phyloP scores from a whole-genome alignment of 352 stramenopile genomes.

The Pythium dissimile region DNA sequence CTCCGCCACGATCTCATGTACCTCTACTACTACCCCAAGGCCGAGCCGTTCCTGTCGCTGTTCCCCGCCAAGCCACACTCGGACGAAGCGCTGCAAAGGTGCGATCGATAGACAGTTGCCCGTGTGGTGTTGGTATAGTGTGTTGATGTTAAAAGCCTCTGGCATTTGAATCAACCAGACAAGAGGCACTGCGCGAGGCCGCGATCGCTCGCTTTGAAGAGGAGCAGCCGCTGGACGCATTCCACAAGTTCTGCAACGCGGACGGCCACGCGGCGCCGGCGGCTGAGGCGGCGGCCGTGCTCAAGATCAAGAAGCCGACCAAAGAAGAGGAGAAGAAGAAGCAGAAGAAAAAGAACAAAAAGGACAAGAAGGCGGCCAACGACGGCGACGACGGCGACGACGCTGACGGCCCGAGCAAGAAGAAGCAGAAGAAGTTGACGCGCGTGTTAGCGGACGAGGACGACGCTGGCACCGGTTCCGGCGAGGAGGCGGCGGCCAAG shows the following conservation, averaged over 20 bases:
- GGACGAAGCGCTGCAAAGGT: conserved; percentile 44
- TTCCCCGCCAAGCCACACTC: conserved; percentile 54
- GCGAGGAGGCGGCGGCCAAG: conserved; percentile 26
- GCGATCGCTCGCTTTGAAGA: conserved; percentile 51
- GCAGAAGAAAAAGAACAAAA: conserved; percentile 60
- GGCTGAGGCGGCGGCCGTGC: conserved; percentile 29
- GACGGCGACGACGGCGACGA: no score
- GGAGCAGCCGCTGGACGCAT: conserved; percentile 54
- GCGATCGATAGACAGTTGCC: no score
- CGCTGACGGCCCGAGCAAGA: conserved; percentile 30
- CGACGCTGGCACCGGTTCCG: conserved; percentile 27
- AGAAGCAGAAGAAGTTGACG: conserved; percentile 35
- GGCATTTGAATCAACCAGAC: conserved; percentile 14
- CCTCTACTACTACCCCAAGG: conserved; percentile 79
- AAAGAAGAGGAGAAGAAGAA: conserved; percentile 63
- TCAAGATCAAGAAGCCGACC: conserved; percentile 60
- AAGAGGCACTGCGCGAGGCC: conserved; percentile 38
- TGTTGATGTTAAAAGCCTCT: no score
- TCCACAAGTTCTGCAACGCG: conserved; percentile 75
- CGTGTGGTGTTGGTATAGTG: no score
- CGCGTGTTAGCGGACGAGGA: conserved; percentile 55
- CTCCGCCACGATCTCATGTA: conserved; percentile 73
- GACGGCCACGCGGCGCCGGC: conserved; percentile 26
- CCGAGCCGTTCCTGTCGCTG: conserved; percentile 65
- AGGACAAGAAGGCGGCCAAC: conserved; percentile 25